Base-by-base conservation (phyloP, 1,284 basidiomycete genomes). In the Schizophyllum commune region DNA sequence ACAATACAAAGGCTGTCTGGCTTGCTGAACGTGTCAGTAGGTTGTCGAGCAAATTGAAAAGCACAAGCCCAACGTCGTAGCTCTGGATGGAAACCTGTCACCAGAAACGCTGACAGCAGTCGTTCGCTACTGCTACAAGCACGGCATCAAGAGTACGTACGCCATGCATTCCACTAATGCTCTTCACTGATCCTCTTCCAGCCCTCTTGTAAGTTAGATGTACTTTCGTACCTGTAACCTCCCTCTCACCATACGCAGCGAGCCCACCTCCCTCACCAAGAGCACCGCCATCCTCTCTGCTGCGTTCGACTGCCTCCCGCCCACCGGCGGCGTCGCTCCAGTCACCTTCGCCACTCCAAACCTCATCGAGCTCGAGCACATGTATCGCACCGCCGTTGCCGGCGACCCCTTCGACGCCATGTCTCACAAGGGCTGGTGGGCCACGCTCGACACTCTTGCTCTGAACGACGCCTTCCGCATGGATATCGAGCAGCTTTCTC, bases 261-360 rank as follows among this genome's bases (percentile, higher is more conserved):
- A 98, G 73, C 95, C 96, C 0, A 98, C 96, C 0, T 96, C 94
- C 0, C 79, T 90, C 9, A 75, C 81, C 33, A 98, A 98, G 74
- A 88, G 91, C 2, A 76, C 78, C 1, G 77, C 80, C 1, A 83
- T 98, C 55, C 70, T 96, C 8, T 81, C 85, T 0, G 86, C 89
- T 0, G 74, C 96, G 52, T 68, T 68, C 5, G 70, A 69, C 57
- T 70, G 66, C 17, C 60, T 75, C 34, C 64, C 71, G 21, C 53
- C 58, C 52, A 61, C 60, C 15, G 52, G 60, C 32, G 52, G 62
- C 51, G 62, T 64, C 13, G 70, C 85, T 2, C 82, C 84, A 1
- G 76, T 94, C 51, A 76, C 85, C 3, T 91, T 86, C 66, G 79
- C 85, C 52, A 88, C 92, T 0, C 94, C 94, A 0, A 96, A 96